These are phyloP conservation scores for Venturiaceae sp. DNA, from an alignment of 2,329 filamentous ascomycete genomes.

Conservation along the genomic window DNA sequence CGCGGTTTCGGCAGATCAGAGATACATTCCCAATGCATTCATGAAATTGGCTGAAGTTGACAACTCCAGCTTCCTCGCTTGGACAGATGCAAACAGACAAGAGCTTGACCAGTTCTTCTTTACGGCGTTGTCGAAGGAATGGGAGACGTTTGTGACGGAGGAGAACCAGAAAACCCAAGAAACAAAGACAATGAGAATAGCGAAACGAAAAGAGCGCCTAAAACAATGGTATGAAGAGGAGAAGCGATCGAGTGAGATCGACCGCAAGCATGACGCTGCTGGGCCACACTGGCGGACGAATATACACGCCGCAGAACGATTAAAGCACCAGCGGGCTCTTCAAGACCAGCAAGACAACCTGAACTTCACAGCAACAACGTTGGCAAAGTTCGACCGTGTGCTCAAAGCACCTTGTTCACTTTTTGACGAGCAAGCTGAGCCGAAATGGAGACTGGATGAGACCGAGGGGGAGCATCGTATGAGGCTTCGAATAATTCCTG, in stretches of 20 bases:
- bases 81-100: constrained; percentile 74
- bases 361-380: constrained; percentile 63
- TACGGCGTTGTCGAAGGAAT: constrained; percentile 66
- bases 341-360: constrained; percentile 93
- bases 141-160: constrained; percentile 76
- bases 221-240: constrained; percentile 70
- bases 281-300: constrained; percentile 92
- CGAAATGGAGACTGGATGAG: constrained; percentile 87
- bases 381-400: constrained; percentile 69
- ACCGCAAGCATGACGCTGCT: constrained; percentile 74
- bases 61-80: constrained; percentile 75
- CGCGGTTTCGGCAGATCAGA: constrained; percentile 60
- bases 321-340: constrained; percentile 78
- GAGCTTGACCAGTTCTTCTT: constrained; percentile 78
- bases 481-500: constrained; percentile 77
- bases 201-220: constrained; percentile 72
- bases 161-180: constrained; percentile 79
- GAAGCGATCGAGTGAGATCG: constrained; percentile 37
- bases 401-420: constrained; percentile 72
- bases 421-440: constrained; percentile 53
- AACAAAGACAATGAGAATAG: constrained; percentile 57
- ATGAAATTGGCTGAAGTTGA: constrained; percentile 79
- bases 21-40: constrained; percentile 65
- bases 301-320: constrained; percentile 83
- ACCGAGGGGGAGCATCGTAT: constrained; percentile 94